These are phyloP conservation scores for Cyberlindnera bimundalis DNA, from an alignment of 805 yeast species.

Conservation along the genomic window DNA sequence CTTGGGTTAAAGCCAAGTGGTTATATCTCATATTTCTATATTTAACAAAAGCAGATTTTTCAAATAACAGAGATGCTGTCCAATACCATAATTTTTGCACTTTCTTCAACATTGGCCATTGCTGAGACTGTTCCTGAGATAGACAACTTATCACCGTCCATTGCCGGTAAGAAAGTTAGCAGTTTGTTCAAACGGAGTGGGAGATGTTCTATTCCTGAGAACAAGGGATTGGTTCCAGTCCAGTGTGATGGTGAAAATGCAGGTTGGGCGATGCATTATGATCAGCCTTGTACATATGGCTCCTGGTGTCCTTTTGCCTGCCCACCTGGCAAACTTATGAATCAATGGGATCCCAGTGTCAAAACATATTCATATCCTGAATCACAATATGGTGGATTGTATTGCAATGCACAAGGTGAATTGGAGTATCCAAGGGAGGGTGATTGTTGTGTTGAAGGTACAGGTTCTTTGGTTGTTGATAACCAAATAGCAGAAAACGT, in stretches of 20 bases:
- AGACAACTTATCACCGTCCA: slow-evolving; percentile 1
- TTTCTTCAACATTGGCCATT: not conserved
- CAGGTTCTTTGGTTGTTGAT: slow-evolving; percentile 62
- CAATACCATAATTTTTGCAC: not conserved
- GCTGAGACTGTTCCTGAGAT: not conserved
- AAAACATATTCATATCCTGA: slow-evolving; percentile 74
- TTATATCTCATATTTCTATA: too few relatives aligned
- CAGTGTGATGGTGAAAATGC: slow-evolving; percentile 55
- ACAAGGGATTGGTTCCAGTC: slow-evolving; percentile 66
- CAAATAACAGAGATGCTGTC: slow-evolving; percentile 2
- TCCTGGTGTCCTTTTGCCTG: slow-evolving; percentile 90
- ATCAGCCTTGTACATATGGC: slow-evolving; percentile 71
- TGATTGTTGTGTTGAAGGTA: slow-evolving; percentile 71
- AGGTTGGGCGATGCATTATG: slow-evolving; percentile 87
- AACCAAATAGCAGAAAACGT: slow-evolving; percentile 58
- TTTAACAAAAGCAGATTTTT: too few relatives aligned
- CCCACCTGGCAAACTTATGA: slow-evolving; percentile 81
- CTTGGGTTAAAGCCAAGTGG: too few relatives aligned
- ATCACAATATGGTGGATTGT: slow-evolving; percentile 79
- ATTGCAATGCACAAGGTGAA: slow-evolving; percentile 69
- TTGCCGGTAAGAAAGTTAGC: slow-evolving; percentile 28
- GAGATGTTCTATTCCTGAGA: slow-evolving; percentile 64
- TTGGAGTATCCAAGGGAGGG: slow-evolving; percentile 57
- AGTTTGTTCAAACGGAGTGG: slow-evolving; percentile 34
- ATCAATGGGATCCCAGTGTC: slow-evolving; percentile 80